These are phyloP conservation scores for Apiotrichum sp. DNA, from an alignment of 1,284 basidiomycete genomes.

Conservation along the genomic window DNA sequence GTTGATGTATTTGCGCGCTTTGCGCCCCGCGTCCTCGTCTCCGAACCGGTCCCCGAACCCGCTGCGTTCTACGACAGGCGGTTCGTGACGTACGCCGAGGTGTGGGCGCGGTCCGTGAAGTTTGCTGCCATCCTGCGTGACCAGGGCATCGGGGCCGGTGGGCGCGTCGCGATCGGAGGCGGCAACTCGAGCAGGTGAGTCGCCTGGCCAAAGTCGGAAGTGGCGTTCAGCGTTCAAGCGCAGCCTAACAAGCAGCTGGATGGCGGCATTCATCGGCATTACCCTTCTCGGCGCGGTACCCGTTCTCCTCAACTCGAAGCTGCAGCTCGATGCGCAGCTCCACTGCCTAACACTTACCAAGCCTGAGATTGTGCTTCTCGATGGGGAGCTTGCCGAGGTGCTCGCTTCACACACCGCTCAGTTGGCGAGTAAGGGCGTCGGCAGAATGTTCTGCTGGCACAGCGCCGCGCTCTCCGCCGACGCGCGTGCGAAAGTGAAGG, in stretches of 20 bases:
- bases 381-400: conserved; percentile 25
- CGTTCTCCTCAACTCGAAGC: conserved; percentile 36
- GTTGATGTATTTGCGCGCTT: conserved; percentile 17
- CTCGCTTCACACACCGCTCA: conserved; percentile 12
- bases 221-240: no score
- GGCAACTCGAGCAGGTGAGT: conserved; percentile 20
- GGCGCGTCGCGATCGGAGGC: conserved; percentile 33
- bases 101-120: conserved; percentile 15
- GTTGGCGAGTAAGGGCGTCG: not conserved
- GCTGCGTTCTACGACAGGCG: conserved; percentile 6
- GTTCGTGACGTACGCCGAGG: conserved; percentile 25
- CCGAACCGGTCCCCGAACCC: conserved; percentile 15
- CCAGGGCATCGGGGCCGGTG: conserved; percentile 26
- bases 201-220: not conserved
- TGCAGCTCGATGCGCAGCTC: conserved; percentile 22
- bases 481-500: not conserved
- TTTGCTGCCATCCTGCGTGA: conserved; percentile 28
- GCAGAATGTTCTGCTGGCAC: not conserved
- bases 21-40: conserved; percentile 23
- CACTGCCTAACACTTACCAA: conserved; percentile 28
- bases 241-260: conserved; percentile 13
- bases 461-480: no score
- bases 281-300: conserved; percentile 35
- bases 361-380: conserved; percentile 32
- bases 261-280: conserved; percentile 27